Conservation (phyloP, 352 stramenopile genomes). For the Globisporangium carolinianum region DNA sequence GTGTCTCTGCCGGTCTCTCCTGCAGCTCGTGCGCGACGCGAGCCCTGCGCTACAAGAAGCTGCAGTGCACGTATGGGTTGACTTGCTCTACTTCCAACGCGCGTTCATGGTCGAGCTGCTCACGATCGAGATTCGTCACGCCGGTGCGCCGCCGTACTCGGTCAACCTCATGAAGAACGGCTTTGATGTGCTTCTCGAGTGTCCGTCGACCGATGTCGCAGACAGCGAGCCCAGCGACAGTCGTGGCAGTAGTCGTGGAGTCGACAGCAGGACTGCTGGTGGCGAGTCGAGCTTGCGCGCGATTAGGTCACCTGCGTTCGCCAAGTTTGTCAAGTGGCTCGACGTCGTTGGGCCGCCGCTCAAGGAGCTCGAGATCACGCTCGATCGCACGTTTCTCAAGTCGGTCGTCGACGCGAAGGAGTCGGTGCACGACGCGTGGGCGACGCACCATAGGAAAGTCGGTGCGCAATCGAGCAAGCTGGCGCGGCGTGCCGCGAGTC, state of each 20-base stretch:
- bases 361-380: conserved; percentile 52
- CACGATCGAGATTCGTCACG: conserved; percentile 54
- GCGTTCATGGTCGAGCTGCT: conserved; percentile 44
- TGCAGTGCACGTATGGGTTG: conserved; percentile 53
- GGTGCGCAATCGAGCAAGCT: conserved; percentile 29
- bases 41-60: conserved; percentile 39
- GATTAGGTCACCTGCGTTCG: conserved; percentile 21
- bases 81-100: conserved; percentile 58
- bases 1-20: conserved; percentile 53
- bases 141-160: conserved; percentile 42
- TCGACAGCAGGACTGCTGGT: neutral
- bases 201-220: conserved; percentile 6
- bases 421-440: conserved; percentile 44
- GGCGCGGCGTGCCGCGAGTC: conserved; percentile 27
- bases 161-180: conserved; percentile 79
- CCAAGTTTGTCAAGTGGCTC: conserved; percentile 57
- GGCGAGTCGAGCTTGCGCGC: neutral
- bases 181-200: conserved; percentile 56
- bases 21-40: conserved; percentile 40
- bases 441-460: conserved; percentile 31
- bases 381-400: conserved; percentile 59
- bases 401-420: conserved; percentile 46
- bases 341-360: conserved; percentile 58
- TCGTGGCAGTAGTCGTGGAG: too few relatives aligned
- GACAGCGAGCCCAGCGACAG: neutral